Evolutionary conservation across 2,329 filamentous ascomycete genomes (phyloP).

Genomic region (Scorias spongiosa): DNA sequence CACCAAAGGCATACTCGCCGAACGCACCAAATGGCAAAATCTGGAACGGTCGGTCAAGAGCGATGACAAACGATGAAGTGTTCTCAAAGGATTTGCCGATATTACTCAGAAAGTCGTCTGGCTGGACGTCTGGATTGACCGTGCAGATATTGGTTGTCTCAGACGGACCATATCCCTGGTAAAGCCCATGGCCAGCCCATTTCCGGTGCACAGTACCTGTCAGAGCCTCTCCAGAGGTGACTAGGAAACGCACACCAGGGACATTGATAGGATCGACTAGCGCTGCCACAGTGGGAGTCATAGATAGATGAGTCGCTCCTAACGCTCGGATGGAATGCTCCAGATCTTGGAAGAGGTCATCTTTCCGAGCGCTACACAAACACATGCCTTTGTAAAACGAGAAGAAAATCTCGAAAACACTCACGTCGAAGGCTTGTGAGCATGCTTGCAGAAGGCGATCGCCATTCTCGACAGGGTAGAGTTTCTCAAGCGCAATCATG

Average conservation of each 20-base stretch:
- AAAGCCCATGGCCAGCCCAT: constrained; percentile 55
- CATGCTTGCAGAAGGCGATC: constrained; percentile 66
- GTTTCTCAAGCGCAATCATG: constrained; percentile 45
- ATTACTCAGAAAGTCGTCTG: constrained; percentile 49
- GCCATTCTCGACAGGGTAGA: constrained; percentile 44
- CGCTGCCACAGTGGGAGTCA: constrained; percentile 73
- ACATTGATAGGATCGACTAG: constrained; percentile 55
- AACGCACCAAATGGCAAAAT: constrained; percentile 54
- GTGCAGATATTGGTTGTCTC: constrained; percentile 84
- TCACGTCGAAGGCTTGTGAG: constrained; percentile 74
- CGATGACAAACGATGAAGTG: constrained; percentile 56
- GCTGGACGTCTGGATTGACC: constrained; percentile 45
- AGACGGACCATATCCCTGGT: constrained; percentile 71
- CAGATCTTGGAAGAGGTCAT: constrained; percentile 57
- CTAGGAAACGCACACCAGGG: constrained; percentile 56
- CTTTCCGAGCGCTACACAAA: constrained; percentile 60
- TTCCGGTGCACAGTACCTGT: constrained; percentile 52
- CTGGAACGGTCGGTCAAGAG: constrained; percentile 27
- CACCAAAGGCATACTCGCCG: constrained; percentile 78
- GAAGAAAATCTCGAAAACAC: constrained; percentile 83
- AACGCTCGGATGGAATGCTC: constrained; percentile 50
- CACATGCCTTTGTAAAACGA: constrained; percentile 66
- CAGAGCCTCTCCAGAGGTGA: constrained; percentile 69
- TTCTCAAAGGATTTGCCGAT: constrained; percentile 63
- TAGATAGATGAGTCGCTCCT: constrained; percentile 60